Base-by-base conservation (phyloP, 257 asterid genomes). In the Solanum tacnaense region DNA sequence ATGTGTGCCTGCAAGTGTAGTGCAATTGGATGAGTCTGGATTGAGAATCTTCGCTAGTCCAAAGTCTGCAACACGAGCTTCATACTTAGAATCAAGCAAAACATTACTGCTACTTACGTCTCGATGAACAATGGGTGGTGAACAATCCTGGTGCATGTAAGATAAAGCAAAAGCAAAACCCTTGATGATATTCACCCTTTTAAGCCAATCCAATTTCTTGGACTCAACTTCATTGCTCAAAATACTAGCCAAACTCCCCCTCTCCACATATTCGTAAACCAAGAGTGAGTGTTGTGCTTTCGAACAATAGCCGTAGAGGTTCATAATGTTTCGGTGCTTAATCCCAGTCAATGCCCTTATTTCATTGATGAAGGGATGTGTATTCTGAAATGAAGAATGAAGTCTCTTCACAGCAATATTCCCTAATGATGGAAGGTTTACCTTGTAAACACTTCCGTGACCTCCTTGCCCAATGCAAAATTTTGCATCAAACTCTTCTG, bases 291-390 rank as follows among this genome's bases (percentile, higher is more conserved):
- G 87, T 29, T 15, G 7, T 46, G 39, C 75, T 23, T 76, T 35
- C 3, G 86, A 87, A 85, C 89, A 87, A 56, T 9, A 86, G 52
- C 88, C 88, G 5, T 84, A 39, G 38, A 84, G 60, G 18, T 65
- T 84, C 46, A 73, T 70, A 25, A 87, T 87, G 85, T 75, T 75
- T 9, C 46, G 52, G 20, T 87, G 88, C 38, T 52, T 38, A 8
- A 38, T 70, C 34, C 49, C 84, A 10, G 87, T 85, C n/a, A 82
- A n/a, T 20, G 25, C 88, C 44, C 25, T 29, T 46, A 32, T 31
- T 25, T 87, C 89, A 5, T 36, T 87, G 4, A 87, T 12, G 35
- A 87, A 79, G 3, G 18, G 76, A 34, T 31, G 44, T 2, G 72
- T 60, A 60, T 13, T 31, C 18, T 83, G 32, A 83, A 60, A 56